Evolutionary conservation across 306 rosid species (phyloP).

Genomic region (Cucumis hystrix): DNA sequence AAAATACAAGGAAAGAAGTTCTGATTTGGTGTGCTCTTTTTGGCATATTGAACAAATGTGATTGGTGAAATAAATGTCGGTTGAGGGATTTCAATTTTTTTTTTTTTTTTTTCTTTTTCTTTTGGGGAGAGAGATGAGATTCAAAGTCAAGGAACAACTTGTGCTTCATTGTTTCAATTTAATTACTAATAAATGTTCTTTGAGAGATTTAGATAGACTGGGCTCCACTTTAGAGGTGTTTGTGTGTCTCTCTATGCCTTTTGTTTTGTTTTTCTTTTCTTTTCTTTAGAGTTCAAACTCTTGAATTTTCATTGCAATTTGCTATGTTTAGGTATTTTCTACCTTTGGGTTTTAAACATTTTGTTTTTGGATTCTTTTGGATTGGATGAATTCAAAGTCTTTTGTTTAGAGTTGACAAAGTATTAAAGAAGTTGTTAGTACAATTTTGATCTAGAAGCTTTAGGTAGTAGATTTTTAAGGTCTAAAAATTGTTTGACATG

Average conservation of each 20-base stretch:
- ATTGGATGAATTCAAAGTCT: neutral
- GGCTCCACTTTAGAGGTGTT: neutral
- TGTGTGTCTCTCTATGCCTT: no score
- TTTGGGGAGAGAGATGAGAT: neutral
- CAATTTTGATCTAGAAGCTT: no score
- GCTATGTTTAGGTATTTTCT: neutral
- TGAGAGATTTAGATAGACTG: neutral
- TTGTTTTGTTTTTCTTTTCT: no score
- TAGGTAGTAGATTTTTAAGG: no score
- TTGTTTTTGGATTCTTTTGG: neutral
- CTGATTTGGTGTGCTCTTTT: constrained; percentile 9
- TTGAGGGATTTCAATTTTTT: neutral
- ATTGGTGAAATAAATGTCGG: constrained; percentile 1
- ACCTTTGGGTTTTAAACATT: neutral
- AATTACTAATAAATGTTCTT: neutral
- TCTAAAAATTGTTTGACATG: neutral
- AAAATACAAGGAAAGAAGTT: neutral
- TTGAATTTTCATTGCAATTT: neutral
- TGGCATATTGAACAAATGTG: neutral
- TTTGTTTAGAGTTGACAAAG: neutral
- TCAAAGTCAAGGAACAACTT: constrained; percentile 1
- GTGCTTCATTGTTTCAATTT: neutral
- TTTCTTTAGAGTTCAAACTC: neutral
- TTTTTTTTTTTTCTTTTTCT: no score
- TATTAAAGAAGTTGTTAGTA: no score